Evolutionary conservation across 768 basidiomycete species (phyloP).

Genomic region (Peribolospora baueri): DNA sequence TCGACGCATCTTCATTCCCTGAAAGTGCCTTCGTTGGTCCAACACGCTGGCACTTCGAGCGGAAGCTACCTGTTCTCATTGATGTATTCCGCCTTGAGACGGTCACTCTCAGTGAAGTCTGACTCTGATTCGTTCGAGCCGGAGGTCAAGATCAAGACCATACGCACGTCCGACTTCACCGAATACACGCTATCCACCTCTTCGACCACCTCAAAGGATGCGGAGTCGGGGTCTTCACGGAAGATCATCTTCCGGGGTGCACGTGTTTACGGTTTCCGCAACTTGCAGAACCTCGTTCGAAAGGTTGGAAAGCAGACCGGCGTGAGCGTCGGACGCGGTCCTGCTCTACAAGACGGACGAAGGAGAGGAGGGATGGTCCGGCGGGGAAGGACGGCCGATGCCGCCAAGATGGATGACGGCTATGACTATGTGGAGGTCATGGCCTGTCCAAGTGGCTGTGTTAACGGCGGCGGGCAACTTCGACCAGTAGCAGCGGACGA

Average conservation of each 20-base stretch:
- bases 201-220: neutral
- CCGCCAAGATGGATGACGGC: slow-evolving; percentile 20
- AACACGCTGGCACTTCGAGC: too few species aligned
- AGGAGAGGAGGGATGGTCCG: slow-evolving; percentile 9
- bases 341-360: slow-evolving; percentile 27
- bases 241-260: slow-evolving; percentile 68
- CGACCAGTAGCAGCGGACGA: slow-evolving; percentile 10
- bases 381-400: slow-evolving; percentile 13
- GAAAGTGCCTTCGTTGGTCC: too few species aligned
- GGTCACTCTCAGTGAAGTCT: neutral
- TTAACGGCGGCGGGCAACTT: slow-evolving; percentile 87
- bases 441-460: slow-evolving; percentile 95
- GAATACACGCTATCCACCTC: slow-evolving; percentile 34
- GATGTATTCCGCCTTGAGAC: too few species aligned
- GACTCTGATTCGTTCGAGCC: slow-evolving; percentile 25
- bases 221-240: slow-evolving; percentile 23
- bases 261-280: slow-evolving; percentile 90
- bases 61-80: too few species aligned
- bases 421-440: slow-evolving; percentile 94
- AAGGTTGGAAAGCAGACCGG: slow-evolving; percentile 73
- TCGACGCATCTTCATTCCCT: too few species aligned
- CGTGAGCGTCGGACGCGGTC: slow-evolving; percentile 43
- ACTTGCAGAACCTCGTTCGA: slow-evolving; percentile 85
- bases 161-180: slow-evolving; percentile 55
- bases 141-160: slow-evolving; percentile 29